A percentile compares a stretch with the other conserved stretches of the same genome.
Conservation (phyloP, 2,329 filamentous ascomycete genomes). For the Arthrobotrys sinensis region DNA sequence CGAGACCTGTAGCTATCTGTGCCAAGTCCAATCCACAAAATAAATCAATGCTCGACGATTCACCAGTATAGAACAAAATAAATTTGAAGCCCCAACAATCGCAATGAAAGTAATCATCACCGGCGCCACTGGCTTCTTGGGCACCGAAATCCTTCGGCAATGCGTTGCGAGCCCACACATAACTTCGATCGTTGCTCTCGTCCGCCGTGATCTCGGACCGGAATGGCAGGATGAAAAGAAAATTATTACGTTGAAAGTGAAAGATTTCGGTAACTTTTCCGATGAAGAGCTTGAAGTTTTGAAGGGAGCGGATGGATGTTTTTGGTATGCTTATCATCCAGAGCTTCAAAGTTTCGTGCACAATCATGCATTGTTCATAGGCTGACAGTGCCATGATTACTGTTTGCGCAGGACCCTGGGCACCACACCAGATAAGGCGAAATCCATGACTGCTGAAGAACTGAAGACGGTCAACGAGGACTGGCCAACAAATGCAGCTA, state of each 20-base stretch:
- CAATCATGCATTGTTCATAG: not conserved
- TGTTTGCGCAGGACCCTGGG: constrained; percentile 62
- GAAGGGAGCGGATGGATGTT: constrained; percentile 69
- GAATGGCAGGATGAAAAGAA: constrained; percentile 71
- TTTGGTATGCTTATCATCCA: constrained; percentile 67
- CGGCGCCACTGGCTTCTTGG: constrained; percentile 75
- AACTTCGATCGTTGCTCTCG: constrained; percentile 71
- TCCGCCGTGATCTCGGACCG: constrained; percentile 70
- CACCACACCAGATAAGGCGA: constrained; percentile 51
- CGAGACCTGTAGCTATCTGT: too few relatives aligned
- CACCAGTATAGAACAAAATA: not conserved
- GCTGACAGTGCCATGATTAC: not conserved
- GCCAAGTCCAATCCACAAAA: too few relatives aligned
- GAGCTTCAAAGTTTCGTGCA: too few relatives aligned
- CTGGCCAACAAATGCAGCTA: constrained; percentile 66
- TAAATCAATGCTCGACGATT: too few relatives aligned
- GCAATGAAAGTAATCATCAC: constrained; percentile 75
- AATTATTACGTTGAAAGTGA: constrained; percentile 69
- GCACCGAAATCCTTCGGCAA: constrained; percentile 71
- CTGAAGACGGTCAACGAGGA: constrained; percentile 65
- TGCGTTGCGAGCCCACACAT: constrained; percentile 72
- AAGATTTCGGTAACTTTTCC: constrained; percentile 73
- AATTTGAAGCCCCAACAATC: not conserved
- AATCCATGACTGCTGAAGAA: constrained; percentile 61
- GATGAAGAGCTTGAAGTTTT: constrained; percentile 68